Evolutionary conservation across 2,329 filamentous ascomycete species (phyloP).

Genomic region (Ilyonectria sp.): DNA sequence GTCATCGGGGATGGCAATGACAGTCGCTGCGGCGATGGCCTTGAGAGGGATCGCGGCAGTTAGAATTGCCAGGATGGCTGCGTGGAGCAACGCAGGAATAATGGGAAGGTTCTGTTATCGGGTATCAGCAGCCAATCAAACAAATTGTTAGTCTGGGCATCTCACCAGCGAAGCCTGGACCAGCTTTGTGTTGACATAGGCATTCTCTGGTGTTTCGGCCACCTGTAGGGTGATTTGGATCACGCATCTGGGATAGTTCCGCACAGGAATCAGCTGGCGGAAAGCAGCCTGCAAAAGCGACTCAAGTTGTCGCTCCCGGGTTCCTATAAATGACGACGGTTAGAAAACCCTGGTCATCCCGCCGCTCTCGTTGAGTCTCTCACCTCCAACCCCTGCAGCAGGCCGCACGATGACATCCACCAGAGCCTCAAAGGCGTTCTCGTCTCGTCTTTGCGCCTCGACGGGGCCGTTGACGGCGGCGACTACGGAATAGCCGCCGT

Average conservation of each 20-base stretch:
- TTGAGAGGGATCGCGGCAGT: conserved; percentile 87
- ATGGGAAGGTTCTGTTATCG: conserved; percentile 78
- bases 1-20: conserved; percentile 70
- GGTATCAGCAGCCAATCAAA: conserved; percentile 30
- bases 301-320: conserved; percentile 87
- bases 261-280: conserved; percentile 80
- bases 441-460: conserved; percentile 89
- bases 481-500: conserved; percentile 84
- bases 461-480: conserved; percentile 93
- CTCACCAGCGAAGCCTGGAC: conserved; percentile 74
- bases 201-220: conserved; percentile 77
- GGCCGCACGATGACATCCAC: conserved; percentile 93
- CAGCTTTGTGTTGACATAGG: conserved; percentile 73
- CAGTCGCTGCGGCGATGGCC: conserved; percentile 76
- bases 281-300: conserved; percentile 80
- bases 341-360: conserved; percentile 21
- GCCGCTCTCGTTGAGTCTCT: conserved; percentile 43
- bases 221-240: conserved; percentile 89
- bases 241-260: conserved; percentile 82
- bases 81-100: conserved; percentile 86
- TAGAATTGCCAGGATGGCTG: conserved; percentile 82
- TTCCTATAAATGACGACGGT: conserved; percentile 62
- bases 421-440: conserved; percentile 90
- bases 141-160: conserved; percentile 17
- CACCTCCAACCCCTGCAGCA: conserved; percentile 85